phyloP scores from a whole-genome alignment of 2,329 filamentous ascomycete genomes.

The Cladophialophora psammophila region DNA sequence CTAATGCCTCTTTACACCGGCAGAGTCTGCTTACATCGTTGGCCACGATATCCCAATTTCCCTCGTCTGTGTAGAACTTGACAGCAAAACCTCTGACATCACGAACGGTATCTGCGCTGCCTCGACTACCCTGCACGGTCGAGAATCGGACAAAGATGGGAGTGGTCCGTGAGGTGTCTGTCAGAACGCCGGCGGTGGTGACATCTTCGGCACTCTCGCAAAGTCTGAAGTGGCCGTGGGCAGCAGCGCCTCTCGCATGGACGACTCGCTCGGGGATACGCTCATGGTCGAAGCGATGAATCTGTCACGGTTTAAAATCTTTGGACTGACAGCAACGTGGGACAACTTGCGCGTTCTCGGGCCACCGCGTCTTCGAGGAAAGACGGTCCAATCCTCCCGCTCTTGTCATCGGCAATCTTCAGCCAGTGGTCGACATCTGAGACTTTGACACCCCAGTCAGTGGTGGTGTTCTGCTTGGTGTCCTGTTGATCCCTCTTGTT shows the following conservation, averaged over 20 bases:
- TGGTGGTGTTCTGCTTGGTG: constrained; percentile 69
- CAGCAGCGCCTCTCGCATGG: constrained; percentile 69
- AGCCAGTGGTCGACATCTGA: constrained; percentile 80
- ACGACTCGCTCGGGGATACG: constrained; percentile 73
- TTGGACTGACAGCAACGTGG: background rate
- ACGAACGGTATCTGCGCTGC: constrained; percentile 81
- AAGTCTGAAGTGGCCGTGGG: constrained; percentile 72
- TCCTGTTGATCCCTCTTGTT: constrained; percentile 59
- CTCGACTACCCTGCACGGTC: constrained; percentile 76
- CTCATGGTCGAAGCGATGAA: constrained; percentile 75
- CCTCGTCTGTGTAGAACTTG: constrained; percentile 79
- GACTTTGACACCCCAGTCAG: constrained; percentile 78
- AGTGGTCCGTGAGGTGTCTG: constrained; percentile 71
- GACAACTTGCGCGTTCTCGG: constrained; percentile 70
- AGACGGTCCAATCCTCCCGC: constrained; percentile 67
- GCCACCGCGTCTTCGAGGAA: constrained; percentile 76
- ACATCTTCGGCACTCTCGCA: constrained; percentile 69
- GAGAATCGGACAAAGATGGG: constrained; percentile 78
- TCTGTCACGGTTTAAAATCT: constrained; percentile 43
- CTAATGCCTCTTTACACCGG: no score
- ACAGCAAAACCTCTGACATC: constrained; percentile 82
- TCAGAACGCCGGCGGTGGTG: constrained; percentile 69
- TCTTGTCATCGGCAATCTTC: constrained; percentile 63
- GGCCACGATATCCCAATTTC: constrained; percentile 77
- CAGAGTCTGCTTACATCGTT: constrained; percentile 60